Evolutionary conservation across 2,329 filamentous ascomycete genomes (phyloP).

Genomic region (Aureobasidium vineae): DNA sequence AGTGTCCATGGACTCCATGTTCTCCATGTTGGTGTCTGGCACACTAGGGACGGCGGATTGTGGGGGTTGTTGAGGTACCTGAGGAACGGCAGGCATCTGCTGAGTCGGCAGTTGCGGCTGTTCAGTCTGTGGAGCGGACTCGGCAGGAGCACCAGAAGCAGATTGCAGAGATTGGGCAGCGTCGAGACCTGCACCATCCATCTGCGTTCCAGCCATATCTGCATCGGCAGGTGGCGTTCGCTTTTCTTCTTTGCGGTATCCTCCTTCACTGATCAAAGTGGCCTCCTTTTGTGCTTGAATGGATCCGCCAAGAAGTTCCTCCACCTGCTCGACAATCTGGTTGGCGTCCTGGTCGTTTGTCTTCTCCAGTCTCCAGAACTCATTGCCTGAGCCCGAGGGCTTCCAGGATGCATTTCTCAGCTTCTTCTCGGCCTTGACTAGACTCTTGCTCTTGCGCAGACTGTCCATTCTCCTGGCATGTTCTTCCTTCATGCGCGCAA

Average conservation of each 20-base stretch:
- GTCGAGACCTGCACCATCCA: conserved; percentile 45
- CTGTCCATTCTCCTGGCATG: conserved; percentile 76
- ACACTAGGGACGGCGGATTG: neutral
- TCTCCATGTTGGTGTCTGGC: conserved; percentile 25
- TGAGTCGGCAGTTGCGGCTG: conserved; percentile 15
- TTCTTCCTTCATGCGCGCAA: conserved; percentile 76
- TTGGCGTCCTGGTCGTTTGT: conserved; percentile 60
- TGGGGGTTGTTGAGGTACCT: conserved; percentile 21
- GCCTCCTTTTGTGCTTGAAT: conserved; percentile 46
- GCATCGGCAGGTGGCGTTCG: conserved; percentile 19
- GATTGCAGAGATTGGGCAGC: conserved; percentile 62
- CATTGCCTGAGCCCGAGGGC: conserved; percentile 54
- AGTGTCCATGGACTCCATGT: conserved; percentile 28
- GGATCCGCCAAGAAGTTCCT: conserved; percentile 66
- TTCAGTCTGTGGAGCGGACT: neutral
- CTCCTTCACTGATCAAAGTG: conserved; percentile 38
- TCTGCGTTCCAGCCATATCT: conserved; percentile 32
- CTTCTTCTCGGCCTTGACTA: conserved; percentile 73
- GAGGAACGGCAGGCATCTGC: neutral
- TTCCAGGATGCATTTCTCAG: conserved; percentile 65
- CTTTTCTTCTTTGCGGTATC: conserved; percentile 36
- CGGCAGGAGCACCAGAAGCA: conserved; percentile 33
- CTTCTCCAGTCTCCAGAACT: conserved; percentile 62
- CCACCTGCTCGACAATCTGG: conserved; percentile 71
- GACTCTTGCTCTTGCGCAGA: conserved; percentile 64